Evolutionary conservation across 2,329 filamentous ascomycete species (phyloP).

Genomic region (Amphichorda felina): DNA sequence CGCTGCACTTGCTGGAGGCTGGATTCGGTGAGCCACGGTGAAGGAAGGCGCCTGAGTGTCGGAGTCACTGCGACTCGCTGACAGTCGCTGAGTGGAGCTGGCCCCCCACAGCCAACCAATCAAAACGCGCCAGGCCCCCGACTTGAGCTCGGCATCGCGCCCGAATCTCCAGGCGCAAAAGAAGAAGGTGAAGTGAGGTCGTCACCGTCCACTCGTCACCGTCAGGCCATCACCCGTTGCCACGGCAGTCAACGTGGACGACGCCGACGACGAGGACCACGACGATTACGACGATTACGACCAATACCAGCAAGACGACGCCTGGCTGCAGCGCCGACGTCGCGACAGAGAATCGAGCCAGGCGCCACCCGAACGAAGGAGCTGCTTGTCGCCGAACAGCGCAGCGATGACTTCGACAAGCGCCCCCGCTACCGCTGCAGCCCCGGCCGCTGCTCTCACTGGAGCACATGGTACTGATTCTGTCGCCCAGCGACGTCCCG

Average conservation of each 20-base stretch:
- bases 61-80: too few relatives aligned
- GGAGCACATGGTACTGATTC: background rate
- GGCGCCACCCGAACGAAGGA: conserved; percentile 3
- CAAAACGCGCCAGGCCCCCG: background rate
- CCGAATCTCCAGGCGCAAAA: background rate
- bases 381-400: conserved; percentile 23
- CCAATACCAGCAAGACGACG: background rate
- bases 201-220: too few relatives aligned
- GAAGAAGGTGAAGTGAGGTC: background rate
- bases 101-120: background rate
- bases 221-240: background rate
- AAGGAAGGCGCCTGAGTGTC: too few relatives aligned
- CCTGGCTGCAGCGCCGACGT: too few relatives aligned
- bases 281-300: background rate
- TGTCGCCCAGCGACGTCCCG: background rate
- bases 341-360: too few relatives aligned
- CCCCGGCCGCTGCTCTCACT: background rate
- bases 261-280: background rate
- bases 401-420: conserved; percentile 52
- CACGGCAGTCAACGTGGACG: too few relatives aligned
- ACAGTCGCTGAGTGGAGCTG: background rate
- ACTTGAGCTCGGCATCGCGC: background rate
- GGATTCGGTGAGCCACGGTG: too few relatives aligned
- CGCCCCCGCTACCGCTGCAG: conserved; percentile 11
- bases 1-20: too few relatives aligned